Base-by-base conservation (phyloP, 805 yeast species). In the Candida nonsorbophila region DNA sequence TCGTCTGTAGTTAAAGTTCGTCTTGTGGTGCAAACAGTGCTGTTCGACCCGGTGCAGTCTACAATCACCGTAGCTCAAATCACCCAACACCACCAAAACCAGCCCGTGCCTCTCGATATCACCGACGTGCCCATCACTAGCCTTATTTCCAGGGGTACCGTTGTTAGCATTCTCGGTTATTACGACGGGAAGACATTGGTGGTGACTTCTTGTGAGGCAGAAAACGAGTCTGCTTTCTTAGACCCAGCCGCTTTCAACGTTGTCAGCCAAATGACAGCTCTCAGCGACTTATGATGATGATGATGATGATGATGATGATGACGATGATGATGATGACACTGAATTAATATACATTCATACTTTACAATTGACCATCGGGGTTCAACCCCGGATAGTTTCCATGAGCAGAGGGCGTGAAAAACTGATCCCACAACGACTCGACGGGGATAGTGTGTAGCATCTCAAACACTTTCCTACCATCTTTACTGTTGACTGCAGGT, bases 361-460 rank as follows among this genome's bases (percentile, higher is more conserved):
- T 18, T 20, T 31, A 7, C 10, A 18, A 8, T 8, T 18, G 10
- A 8, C 10, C 20, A 8, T 10, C 10, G 10, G 7, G 20, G 20
- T 10, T 18, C 20, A 10, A 18, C 7, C 7, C 10, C 10, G 20
- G 10, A 18, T 18, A 18, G 10, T 7, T 18, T 8, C 11, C 11
- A 22, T 8, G 12, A 12, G 12, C 7, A 11, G 11, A 8, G 24
- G 12, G 24, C 7, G 70, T 55, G 45, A 77, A 75, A 40, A 74
- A 73, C 40, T 76, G 82, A 29, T 77, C 84, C 83, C 85, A 79
- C 19, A 79, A 77, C 15, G 77, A 62, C 32, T 79, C 85, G 3
- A 74, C 68, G 4, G 82, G 78, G 26, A 77, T 71, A 46, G 73
- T 80, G 42, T 68, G 72, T 36, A 80, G 69, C 60, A 80, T 55